These are phyloP conservation scores for Coprinopsis strossmayeri DNA, from an alignment of 768 basidiomycete genomes.

Conservation along the genomic window DNA sequence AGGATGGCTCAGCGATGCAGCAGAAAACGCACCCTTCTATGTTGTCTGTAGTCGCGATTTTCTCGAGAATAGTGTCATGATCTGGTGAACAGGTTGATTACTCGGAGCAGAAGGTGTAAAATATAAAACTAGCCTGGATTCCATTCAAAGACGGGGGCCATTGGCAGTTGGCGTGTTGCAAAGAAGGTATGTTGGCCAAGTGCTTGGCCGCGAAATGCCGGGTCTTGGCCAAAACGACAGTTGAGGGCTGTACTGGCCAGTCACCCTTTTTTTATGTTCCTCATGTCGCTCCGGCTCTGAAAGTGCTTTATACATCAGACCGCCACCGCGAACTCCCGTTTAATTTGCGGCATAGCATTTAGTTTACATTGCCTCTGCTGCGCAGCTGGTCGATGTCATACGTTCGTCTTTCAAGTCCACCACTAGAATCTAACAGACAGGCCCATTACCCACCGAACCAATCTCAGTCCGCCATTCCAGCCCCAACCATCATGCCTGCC, in stretches of 20 bases:
- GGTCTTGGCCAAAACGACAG: background rate
- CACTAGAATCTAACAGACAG: background rate
- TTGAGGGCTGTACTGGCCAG: too few species aligned
- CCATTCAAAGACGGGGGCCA: constrained; percentile 5
- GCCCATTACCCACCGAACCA: background rate
- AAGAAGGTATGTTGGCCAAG: too few species aligned
- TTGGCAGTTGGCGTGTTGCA: constrained; percentile 3
- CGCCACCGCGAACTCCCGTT: background rate
- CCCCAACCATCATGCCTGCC: background rate
- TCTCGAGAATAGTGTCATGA: constrained; percentile 50
- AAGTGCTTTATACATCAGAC: background rate
- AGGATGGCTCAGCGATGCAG: constrained; percentile 1
- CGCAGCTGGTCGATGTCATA: constrained; percentile 10
- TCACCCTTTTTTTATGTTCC: too few species aligned
- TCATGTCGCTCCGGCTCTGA: too few species aligned
- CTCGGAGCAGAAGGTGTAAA: background rate
- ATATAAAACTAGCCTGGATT: constrained; percentile 5
- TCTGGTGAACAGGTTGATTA: constrained; percentile 29
- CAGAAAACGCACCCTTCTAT: constrained; percentile 42
- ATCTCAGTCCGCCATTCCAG: background rate
- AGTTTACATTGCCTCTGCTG: background rate
- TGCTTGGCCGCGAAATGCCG: background rate
- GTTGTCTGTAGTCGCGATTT: constrained; percentile 58
- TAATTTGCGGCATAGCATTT: background rate
- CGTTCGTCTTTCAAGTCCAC: constrained; percentile 3